Evolutionary conservation across 2,329 filamentous ascomycete genomes (phyloP).

Genomic region (Botryosphaeria dothidea): DNA sequence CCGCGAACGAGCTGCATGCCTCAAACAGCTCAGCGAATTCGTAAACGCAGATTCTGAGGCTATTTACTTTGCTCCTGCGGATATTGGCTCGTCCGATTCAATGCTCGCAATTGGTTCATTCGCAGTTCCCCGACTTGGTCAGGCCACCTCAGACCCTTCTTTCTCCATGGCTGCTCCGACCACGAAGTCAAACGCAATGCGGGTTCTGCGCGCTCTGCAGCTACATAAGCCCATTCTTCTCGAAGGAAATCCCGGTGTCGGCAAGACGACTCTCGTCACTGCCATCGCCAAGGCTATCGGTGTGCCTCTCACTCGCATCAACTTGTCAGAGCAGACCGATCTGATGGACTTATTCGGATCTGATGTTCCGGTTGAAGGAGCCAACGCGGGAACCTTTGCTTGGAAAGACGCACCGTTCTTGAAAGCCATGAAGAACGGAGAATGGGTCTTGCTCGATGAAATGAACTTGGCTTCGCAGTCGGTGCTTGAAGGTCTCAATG

Average conservation of each 20-base stretch:
- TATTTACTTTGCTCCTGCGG: slow-evolving; percentile 66
- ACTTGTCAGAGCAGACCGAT: slow-evolving; percentile 96
- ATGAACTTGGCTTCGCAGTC: slow-evolving; percentile 99
- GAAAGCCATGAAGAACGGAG: slow-evolving; percentile 92
- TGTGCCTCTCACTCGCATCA: slow-evolving; percentile 85
- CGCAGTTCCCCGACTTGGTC: slow-evolving; percentile 57
- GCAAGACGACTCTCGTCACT: slow-evolving; percentile 90
- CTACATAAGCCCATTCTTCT: slow-evolving; percentile 88
- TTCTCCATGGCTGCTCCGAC: slow-evolving; percentile 89
- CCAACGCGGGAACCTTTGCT: slow-evolving; percentile 83
- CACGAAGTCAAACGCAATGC: slow-evolving; percentile 85
- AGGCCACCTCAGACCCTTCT: slow-evolving; percentile 54
- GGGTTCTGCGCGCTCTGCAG: slow-evolving; percentile 85
- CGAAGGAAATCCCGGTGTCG: slow-evolving; percentile 96
- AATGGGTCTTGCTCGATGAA: slow-evolving; percentile 96
- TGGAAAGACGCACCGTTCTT: slow-evolving; percentile 97
- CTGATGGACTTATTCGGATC: slow-evolving; percentile 97
- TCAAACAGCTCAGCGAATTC: slow-evolving; percentile 70
- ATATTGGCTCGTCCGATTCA: slow-evolving; percentile 56
- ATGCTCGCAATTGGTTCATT: slow-evolving; percentile 74
- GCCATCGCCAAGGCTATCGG: slow-evolving; percentile 80
- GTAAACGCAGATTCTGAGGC: slow-evolving; percentile 63
- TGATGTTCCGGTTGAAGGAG: slow-evolving; percentile 93
- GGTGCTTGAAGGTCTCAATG: slow-evolving; percentile 92
- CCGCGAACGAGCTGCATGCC: slow-evolving; percentile 70